Percentiles rank a stretch among this genome's conserved stretches.
Evolutionary conservation across 805 yeast species (phyloP).

Genomic region (Saccharomycopsis babjevae): DNA sequence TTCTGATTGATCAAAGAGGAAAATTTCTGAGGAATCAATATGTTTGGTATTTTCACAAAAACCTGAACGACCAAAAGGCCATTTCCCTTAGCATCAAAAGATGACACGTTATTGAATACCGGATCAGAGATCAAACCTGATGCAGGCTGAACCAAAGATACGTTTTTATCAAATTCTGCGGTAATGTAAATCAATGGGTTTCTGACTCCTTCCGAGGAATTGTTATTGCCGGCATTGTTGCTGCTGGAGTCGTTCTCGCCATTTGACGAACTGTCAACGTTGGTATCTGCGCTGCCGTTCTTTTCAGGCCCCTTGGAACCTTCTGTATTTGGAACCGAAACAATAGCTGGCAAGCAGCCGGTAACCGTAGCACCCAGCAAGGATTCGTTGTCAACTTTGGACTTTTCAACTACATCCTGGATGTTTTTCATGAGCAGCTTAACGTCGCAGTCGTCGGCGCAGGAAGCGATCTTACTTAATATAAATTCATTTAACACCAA

Average conservation of each 20-base stretch:
- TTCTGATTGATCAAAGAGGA: conserved; percentile 22
- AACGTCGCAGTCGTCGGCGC: conserved; percentile 35
- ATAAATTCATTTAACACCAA: conserved; percentile 55
- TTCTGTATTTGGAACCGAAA: conserved; percentile 30
- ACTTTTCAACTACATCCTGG: conserved; percentile 18
- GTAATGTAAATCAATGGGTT: conserved; percentile 75
- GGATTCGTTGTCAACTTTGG: conserved; percentile 3
- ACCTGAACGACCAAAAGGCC: conserved; percentile 65
- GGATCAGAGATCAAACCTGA: conserved; percentile 73
- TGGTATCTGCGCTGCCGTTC: neutral
- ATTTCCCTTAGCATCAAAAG: conserved; percentile 75
- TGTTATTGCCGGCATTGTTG: conserved; percentile 20
- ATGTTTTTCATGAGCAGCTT: conserved; percentile 27
- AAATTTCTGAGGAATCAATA: conserved; percentile 37
- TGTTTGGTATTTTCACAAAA: conserved; percentile 67
- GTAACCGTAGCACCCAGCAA: conserved; percentile 9
- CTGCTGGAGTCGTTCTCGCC: neutral
- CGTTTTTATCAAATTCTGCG: conserved; percentile 90
- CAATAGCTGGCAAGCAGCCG: conserved; percentile 35
- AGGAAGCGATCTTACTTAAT: conserved; percentile 52
- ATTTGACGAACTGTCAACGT: conserved; percentile 16
- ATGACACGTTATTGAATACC: conserved; percentile 78
- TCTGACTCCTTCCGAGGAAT: conserved; percentile 26
- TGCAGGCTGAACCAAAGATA: conserved; percentile 77
- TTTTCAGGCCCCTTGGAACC: neutral